phyloP scores from a whole-genome alignment of 2,329 filamentous ascomycete species.

The Fusarium globosum region DNA sequence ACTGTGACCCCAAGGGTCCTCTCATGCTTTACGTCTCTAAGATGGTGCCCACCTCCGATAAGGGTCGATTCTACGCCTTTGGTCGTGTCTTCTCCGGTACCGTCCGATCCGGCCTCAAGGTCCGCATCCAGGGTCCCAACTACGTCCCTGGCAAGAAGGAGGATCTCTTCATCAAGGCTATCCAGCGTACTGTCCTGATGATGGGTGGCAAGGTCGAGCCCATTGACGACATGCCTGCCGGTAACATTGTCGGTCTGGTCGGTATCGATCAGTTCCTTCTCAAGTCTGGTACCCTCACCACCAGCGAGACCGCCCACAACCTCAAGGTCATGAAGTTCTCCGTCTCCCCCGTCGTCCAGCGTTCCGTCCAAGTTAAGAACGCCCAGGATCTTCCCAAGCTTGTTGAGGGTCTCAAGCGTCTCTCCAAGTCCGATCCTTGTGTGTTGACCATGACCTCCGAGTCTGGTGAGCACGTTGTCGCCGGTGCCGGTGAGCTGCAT shows the following conservation, averaged over 20 bases:
- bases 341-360: slow-evolving; percentile 97
- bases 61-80: slow-evolving; percentile 99
- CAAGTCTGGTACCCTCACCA: slow-evolving; percentile 99
- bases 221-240: slow-evolving; percentile 98
- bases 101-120: slow-evolving; percentile 96
- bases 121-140: slow-evolving; percentile 99
- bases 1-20: slow-evolving; percentile 97
- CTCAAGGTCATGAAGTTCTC: slow-evolving; percentile 99
- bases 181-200: slow-evolving; percentile 99
- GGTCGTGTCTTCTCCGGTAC: slow-evolving; percentile 99
- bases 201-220: slow-evolving; percentile 99
- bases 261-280: slow-evolving; percentile 99
- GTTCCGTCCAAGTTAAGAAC: slow-evolving; percentile 99
- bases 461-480: slow-evolving; percentile 98
- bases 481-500: slow-evolving; percentile 98
- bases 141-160: slow-evolving; percentile 99
- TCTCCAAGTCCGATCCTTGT: slow-evolving; percentile 99
- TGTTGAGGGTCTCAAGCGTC: slow-evolving; percentile 99
- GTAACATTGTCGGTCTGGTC: slow-evolving; percentile 99
- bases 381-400: slow-evolving; percentile 99
- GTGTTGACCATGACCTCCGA: slow-evolving; percentile 90
- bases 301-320: slow-evolving; percentile 98
- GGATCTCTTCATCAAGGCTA: slow-evolving; percentile 98
- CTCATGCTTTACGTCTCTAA: slow-evolving; percentile 99
- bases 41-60: slow-evolving; percentile 99